Evolutionary conservation across 805 yeast species (phyloP).

Genomic region (Metschnikowia peoriensis): DNA sequence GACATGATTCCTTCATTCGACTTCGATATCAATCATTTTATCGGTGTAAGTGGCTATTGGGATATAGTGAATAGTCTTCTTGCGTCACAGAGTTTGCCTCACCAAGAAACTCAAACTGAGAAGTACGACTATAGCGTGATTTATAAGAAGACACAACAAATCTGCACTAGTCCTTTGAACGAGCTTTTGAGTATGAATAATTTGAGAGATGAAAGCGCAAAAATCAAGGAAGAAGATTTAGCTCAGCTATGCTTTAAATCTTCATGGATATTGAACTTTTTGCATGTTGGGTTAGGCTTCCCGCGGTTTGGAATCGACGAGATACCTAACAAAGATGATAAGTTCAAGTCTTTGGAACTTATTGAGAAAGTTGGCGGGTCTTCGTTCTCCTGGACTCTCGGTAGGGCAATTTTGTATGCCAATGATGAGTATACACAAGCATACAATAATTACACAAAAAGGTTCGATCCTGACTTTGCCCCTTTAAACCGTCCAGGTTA

Average conservation of each 20-base stretch:
- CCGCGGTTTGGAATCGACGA: conserved; percentile 49
- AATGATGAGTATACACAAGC: conserved; percentile 50
- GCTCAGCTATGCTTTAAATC: conserved; percentile 60
- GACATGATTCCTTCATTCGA: conserved; percentile 57
- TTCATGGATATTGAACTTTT: conserved; percentile 54
- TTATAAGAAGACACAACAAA: conserved; percentile 42
- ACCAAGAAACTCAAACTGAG: conserved; percentile 21
- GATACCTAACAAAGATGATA: conserved; percentile 17
- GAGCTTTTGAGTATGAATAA: conserved; percentile 35
- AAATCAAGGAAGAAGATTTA: conserved; percentile 43
- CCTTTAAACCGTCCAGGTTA: conserved; percentile 41
- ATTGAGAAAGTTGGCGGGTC: conserved; percentile 43
- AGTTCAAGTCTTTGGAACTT: conserved; percentile 40
- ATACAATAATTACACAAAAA: conserved; percentile 31
- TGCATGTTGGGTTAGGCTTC: conserved; percentile 61
- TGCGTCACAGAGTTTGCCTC: conserved; percentile 18
- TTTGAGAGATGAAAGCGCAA: conserved; percentile 23
- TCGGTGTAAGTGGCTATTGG: conserved; percentile 70
- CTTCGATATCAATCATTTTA: conserved; percentile 53
- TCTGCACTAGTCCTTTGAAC: conserved; percentile 46
- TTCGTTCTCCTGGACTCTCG: conserved; percentile 55
- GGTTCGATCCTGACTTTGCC: conserved; percentile 16
- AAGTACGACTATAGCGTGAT: conserved; percentile 47
- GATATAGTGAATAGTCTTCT: conserved; percentile 53
- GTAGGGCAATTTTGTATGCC: conserved; percentile 62